Base-by-base conservation (phyloP, 192 early-diverging fungal genomes). In the Funneliformis geosporum region DNA sequence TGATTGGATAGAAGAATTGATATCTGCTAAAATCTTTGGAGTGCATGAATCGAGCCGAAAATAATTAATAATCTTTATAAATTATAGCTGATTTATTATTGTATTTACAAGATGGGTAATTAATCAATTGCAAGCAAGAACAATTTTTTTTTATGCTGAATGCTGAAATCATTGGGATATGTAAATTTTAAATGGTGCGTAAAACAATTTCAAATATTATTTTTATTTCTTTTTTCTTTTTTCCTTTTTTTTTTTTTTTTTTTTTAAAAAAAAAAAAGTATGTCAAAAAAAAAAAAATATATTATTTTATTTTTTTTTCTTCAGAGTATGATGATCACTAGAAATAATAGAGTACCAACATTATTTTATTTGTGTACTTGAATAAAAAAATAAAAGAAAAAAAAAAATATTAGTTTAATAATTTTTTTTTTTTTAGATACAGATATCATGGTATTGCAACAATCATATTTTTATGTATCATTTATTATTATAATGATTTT, bases 1-100 rank as follows among this genome's bases (percentile, higher is more conserved):
- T 44, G 67, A 69, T 40, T 69, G 67, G 67, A 69, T 69, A 21
- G 67, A 69, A 44, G 67, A 69, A 69, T 43, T 69, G 40, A 69
- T 69, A 69, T 21, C 67, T 43, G 33, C 67, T 8, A 69, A 69
- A 42, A 69, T 69, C n/a, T 69, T 69, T 69, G 67, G 67, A 5
- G 67, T 69, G 33, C 67, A 69, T 25, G 67, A 69, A n/a, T 69
- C 67, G n/a, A 43, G 38, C 42, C 67, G 67, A 21, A 69, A 69
- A 23, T 69, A 33, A 65, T 4, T 65, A 65, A 65, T 33, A 64
- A 33, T 33, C 33, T 2, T 33, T 33, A 33, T 33, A 33, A 33
- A 33, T 33, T 33, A 33, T 0, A 33, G 33, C 33, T 33, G 33
- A 33, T 33, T 33, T 33, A 33, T 33, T 33, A 33, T 33, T 33